These are phyloP conservation scores for Cicer bijugum DNA, from an alignment of 306 rosid genomes.

Conservation along the genomic window DNA sequence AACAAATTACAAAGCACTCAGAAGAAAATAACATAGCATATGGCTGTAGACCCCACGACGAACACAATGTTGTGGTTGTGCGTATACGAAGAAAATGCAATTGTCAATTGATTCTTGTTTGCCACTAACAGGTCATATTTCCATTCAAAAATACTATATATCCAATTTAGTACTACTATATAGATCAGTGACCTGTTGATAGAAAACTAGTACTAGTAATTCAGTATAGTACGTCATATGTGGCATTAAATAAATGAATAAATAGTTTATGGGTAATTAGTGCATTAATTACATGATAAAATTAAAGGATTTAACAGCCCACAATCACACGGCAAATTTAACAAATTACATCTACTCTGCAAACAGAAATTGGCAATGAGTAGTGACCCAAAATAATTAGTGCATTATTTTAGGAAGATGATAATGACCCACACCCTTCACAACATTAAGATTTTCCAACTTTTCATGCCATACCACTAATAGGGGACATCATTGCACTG, in stretches of 20 bases:
- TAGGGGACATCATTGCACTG: neutral
- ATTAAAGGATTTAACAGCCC: slow-evolving; percentile 28
- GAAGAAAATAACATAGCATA: slow-evolving; percentile 46
- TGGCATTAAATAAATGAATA: slow-evolving; percentile 42
- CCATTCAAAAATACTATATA: slow-evolving; percentile 34
- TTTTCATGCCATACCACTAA: slow-evolving; percentile 50
- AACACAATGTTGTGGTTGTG: slow-evolving; percentile 21
- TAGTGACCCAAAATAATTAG: too few species aligned
- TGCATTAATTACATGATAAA: slow-evolving; percentile 31
- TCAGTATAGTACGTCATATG: slow-evolving; percentile 15
- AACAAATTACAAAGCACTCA: slow-evolving; percentile 41
- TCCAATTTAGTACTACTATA: slow-evolving; percentile 22
- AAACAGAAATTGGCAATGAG: too few species aligned
- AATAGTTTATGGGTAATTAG: slow-evolving; percentile 1
- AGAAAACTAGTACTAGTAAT: slow-evolving; percentile 15
- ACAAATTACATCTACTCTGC: slow-evolving; percentile 37
- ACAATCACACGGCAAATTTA: slow-evolving; percentile 41
- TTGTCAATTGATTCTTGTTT: slow-evolving; percentile 43
- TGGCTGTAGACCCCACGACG: slow-evolving; percentile 52
- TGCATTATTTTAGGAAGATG: too few species aligned
- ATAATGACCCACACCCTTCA: too few species aligned
- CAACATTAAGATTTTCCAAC: slow-evolving; percentile 25
- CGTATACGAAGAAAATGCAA: slow-evolving; percentile 48
- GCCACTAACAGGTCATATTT: slow-evolving; percentile 52
- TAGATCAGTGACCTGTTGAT: slow-evolving; percentile 50